Evolutionary conservation across 2,329 filamentous ascomycete genomes (phyloP).

Genomic region (Cercospora sp.): DNA sequence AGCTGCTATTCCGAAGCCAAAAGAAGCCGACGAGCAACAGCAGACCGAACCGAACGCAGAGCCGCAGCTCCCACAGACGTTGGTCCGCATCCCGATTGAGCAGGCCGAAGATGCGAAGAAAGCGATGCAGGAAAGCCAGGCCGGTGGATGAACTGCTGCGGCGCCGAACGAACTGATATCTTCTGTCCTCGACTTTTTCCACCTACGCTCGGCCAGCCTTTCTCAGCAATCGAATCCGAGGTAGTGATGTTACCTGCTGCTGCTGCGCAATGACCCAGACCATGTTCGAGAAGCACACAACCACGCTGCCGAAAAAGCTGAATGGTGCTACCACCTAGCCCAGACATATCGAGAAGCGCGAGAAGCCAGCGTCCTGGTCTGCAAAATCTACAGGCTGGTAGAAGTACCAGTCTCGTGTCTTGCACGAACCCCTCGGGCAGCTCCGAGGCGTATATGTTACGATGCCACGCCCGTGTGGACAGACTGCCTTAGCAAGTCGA

Average conservation of each 20-base stretch:
- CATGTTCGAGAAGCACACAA: background rate
- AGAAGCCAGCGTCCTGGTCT: background rate
- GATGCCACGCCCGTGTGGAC: background rate
- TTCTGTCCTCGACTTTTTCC: background rate
- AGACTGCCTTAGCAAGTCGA: background rate
- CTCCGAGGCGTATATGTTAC: background rate
- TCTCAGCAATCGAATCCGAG: background rate
- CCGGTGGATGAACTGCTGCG: slow-evolving; percentile 19
- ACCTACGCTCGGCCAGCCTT: background rate
- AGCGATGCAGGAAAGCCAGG: slow-evolving; percentile 29
- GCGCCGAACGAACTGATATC: background rate
- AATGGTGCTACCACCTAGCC: background rate
- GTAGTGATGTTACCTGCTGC: background rate
- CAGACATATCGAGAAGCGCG: background rate
- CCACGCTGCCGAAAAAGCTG: background rate
- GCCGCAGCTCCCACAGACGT: slow-evolving; percentile 69
- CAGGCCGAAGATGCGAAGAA: slow-evolving; percentile 49
- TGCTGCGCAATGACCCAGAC: background rate
- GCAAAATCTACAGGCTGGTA: background rate
- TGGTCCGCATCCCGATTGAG: slow-evolving; percentile 82
- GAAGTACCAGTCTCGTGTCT: background rate
- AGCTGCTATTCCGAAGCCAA: slow-evolving; percentile 68
- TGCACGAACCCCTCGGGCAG: background rate
- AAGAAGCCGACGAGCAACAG: slow-evolving; percentile 47
- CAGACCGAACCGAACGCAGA: slow-evolving; percentile 41